phyloP scores from a whole-genome alignment of 1,284 basidiomycete genomes.

The Sanghuangporus weigelae region DNA sequence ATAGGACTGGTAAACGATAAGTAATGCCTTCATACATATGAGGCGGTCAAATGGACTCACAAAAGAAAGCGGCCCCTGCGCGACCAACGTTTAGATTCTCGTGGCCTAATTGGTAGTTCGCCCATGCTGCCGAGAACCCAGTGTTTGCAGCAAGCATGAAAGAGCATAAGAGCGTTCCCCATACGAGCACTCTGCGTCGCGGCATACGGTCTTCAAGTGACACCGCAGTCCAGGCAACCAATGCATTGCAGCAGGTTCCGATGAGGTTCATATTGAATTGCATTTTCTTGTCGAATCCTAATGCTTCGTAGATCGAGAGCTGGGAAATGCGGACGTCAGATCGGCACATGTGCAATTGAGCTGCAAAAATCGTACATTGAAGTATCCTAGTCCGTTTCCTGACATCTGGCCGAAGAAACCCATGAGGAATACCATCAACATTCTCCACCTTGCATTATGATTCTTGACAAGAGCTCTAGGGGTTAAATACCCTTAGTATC shows the following conservation, averaged over 20 bases:
- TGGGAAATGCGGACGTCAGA: slow-evolving; percentile 2
- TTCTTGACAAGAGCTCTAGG: slow-evolving; percentile 18
- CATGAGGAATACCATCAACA: slow-evolving; percentile 25
- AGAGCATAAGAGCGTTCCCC: slow-evolving; percentile 9
- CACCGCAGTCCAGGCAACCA: slow-evolving; percentile 13
- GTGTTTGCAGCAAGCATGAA: slow-evolving; percentile 25
- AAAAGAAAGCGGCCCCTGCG: slow-evolving; percentile 22
- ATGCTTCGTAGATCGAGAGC: slow-evolving; percentile 15
- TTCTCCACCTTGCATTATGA: slow-evolving; percentile 21
- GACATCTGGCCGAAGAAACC: slow-evolving; percentile 25
- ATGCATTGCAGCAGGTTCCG: slow-evolving; percentile 13
- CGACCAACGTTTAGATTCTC: slow-evolving; percentile 27
- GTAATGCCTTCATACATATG: not conserved
- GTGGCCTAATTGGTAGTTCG: slow-evolving; percentile 16
- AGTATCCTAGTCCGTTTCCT: slow-evolving; percentile 15
- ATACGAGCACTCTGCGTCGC: slow-evolving; percentile 13
- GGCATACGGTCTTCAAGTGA: slow-evolving; percentile 16
- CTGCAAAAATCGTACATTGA: slow-evolving; percentile 4
- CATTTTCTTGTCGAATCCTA: slow-evolving; percentile 20
- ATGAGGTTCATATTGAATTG: slow-evolving; percentile 36
- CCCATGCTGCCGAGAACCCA: slow-evolving; percentile 25
- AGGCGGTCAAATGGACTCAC: not conserved
- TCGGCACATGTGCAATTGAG: not conserved
- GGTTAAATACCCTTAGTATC: not conserved
- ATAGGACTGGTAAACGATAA: slow-evolving; percentile 13